Percentiles rank a stretch among this genome's conserved stretches.
phyloP scores from a whole-genome alignment of 1,284 basidiomycete genomes.

The Ganoderma meredithae region DNA sequence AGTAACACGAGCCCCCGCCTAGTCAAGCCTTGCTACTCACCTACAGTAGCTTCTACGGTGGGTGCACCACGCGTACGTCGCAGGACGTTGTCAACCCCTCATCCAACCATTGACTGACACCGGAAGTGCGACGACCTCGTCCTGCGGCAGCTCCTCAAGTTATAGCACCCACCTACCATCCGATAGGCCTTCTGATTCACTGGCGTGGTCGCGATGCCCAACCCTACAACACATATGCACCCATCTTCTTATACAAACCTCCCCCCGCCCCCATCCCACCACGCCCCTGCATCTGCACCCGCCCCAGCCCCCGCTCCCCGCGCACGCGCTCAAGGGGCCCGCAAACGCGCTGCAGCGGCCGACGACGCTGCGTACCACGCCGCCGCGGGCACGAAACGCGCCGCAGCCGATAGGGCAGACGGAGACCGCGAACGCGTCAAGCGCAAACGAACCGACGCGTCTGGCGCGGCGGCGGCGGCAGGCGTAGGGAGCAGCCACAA shows the following conservation, averaged over 20 bases:
- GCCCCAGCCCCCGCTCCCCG: conserved; percentile 21
- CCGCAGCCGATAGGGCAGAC: conserved; percentile 47
- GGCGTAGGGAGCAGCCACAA: conserved; percentile 9
- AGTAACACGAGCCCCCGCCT: neutral
- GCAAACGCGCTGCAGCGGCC: conserved; percentile 36
- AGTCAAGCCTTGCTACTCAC: neutral
- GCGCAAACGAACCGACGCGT: conserved; percentile 66
- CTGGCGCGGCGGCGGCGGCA: conserved; percentile 39
- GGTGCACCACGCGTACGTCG: neutral
- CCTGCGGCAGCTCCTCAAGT: neutral
- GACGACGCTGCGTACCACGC: conserved; percentile 45
- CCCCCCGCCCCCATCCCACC: neutral
- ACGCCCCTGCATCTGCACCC: neutral
- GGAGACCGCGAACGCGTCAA: conserved; percentile 70
- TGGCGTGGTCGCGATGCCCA: neutral
- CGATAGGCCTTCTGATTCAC: no score
- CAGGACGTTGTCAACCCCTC: neutral
- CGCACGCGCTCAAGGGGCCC: conserved; percentile 34
- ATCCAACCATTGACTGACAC: neutral
- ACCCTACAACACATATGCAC: conserved; percentile 10
- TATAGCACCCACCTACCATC: neutral
- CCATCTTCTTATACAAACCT: conserved; percentile 2
- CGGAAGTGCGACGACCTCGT: neutral
- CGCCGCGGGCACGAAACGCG: conserved; percentile 37
- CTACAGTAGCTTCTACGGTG: neutral